A percentile compares a stretch with the other conserved stretches of the same genome.
Evolutionary conservation across 1,284 basidiomycete genomes (phyloP).

Genomic region (Mycena sp.): DNA sequence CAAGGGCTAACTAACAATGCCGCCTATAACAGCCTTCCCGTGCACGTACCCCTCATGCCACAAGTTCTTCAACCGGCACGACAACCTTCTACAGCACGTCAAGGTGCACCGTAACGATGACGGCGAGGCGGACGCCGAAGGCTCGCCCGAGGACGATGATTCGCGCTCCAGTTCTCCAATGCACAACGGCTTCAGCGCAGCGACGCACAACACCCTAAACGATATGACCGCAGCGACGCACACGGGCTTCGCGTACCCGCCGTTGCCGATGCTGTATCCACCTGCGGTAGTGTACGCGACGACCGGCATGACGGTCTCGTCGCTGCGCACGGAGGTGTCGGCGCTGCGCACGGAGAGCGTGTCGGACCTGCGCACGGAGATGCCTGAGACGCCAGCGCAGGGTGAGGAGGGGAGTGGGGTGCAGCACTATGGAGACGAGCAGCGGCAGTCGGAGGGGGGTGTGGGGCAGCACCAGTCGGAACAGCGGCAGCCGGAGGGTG

Average conservation of each 20-base stretch:
- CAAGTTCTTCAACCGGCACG: constrained; percentile 86
- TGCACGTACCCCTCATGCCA: constrained; percentile 79
- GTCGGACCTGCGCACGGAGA: neutral
- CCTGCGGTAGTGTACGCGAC: constrained; percentile 1
- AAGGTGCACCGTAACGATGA: constrained; percentile 49
- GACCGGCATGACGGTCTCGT: constrained; percentile 11
- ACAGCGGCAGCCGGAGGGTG: no score
- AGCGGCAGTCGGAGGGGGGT: no score
- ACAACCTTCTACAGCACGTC: constrained; percentile 85
- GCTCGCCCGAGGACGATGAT: constrained; percentile 1
- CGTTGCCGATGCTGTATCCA: neutral
- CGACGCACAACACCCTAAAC: neutral
- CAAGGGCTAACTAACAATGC: no score
- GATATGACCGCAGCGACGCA: neutral
- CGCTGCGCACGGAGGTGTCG: constrained; percentile 22
- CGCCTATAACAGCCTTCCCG: constrained; percentile 67
- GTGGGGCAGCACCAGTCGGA: no score
- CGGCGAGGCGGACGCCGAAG: constrained; percentile 7
- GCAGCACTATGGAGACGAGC: no score
- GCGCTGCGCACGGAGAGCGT: neutral
- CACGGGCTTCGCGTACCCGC: constrained; percentile 20
- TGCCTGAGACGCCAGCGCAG: no score
- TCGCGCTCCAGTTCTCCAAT: neutral
- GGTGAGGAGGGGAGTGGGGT: no score
- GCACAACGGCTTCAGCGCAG: neutral